Evolutionary conservation across 805 yeast genomes (phyloP).

Genomic region (Ogataea angusta): DNA sequence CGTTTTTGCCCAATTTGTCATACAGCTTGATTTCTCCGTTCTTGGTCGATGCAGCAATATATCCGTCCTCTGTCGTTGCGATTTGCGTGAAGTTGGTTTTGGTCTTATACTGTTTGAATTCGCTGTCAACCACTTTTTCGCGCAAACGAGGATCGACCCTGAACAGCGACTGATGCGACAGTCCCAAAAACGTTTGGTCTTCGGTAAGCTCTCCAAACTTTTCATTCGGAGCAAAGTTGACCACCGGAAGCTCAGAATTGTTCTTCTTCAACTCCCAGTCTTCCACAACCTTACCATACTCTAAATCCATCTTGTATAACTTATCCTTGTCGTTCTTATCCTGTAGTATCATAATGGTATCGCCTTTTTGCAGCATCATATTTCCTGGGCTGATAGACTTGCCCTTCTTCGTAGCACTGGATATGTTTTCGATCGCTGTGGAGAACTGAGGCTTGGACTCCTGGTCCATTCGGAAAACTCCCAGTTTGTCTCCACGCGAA

Average conservation of each 20-base stretch:
- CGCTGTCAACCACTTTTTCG: slow-evolving; percentile 56
- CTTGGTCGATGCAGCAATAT: slow-evolving; percentile 69
- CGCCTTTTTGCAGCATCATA: slow-evolving; percentile 76
- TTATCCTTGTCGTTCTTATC: slow-evolving; percentile 42
- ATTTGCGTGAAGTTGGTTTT: slow-evolving; percentile 55
- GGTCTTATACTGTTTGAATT: slow-evolving; percentile 52
- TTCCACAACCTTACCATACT: slow-evolving; percentile 78
- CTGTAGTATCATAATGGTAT: slow-evolving; percentile 64
- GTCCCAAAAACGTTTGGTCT: slow-evolving; percentile 73
- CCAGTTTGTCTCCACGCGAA: slow-evolving; percentile 73
- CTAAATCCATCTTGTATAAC: slow-evolving; percentile 74
- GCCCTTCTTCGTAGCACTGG: slow-evolving; percentile 46
- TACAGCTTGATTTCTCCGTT: slow-evolving; percentile 76
- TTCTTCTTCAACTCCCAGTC: slow-evolving; percentile 62
- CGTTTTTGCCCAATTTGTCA: slow-evolving; percentile 68
- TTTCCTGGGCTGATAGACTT: slow-evolving; percentile 49
- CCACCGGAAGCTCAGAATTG: slow-evolving; percentile 39
- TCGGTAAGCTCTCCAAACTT: slow-evolving; percentile 72
- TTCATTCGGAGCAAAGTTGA: slow-evolving; percentile 62
- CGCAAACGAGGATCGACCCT: slow-evolving; percentile 77
- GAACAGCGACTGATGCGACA: slow-evolving; percentile 63
- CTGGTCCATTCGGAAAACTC: slow-evolving; percentile 66
- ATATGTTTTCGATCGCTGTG: slow-evolving; percentile 64
- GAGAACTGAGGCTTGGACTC: slow-evolving; percentile 54
- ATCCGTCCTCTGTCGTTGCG: slow-evolving; percentile 71